These are phyloP conservation scores for Cyclotella sp. DNA, from an alignment of 108 stramenopile species.

Conservation along the genomic window DNA sequence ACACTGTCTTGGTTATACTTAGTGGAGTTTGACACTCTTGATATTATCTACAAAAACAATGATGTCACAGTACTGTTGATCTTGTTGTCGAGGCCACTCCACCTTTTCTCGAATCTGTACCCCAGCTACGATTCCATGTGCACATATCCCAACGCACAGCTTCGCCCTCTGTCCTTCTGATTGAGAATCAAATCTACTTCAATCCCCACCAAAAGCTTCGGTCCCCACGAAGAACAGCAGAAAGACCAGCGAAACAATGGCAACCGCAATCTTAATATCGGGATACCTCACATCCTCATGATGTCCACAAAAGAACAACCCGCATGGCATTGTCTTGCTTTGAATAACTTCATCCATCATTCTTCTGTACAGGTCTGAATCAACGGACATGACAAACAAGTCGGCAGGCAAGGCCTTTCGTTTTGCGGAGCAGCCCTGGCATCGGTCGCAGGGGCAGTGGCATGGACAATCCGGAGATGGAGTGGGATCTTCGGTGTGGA, in stretches of 20 bases:
- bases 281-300: constrained; percentile 86
- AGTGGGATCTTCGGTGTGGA: constrained; percentile 43
- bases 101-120: no score
- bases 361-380: constrained; percentile 65
- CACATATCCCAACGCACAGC: not conserved
- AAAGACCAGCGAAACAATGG: constrained; percentile 57
- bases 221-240: constrained; percentile 27
- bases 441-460: constrained; percentile 25
- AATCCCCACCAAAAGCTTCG: not conserved
- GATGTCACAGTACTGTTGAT: no score
- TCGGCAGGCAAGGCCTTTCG: constrained; percentile 52
- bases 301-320: constrained; percentile 88
- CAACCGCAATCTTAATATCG: constrained; percentile 68
- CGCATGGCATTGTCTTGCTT: constrained; percentile 74
- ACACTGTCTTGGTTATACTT: no score
- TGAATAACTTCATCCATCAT: constrained; percentile 76
- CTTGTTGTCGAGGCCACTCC: no score
- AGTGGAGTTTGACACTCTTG: no score
- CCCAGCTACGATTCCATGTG: not conserved
- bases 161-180: not conserved
- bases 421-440: constrained; percentile 30
- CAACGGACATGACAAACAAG: constrained; percentile 67
- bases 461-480: constrained; percentile 7
- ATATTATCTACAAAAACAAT: no score
- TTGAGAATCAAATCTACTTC: no score